Evolutionary conservation across 164 flowering plant species (phyloP).

Genomic region (Litsea cubeba): DNA sequence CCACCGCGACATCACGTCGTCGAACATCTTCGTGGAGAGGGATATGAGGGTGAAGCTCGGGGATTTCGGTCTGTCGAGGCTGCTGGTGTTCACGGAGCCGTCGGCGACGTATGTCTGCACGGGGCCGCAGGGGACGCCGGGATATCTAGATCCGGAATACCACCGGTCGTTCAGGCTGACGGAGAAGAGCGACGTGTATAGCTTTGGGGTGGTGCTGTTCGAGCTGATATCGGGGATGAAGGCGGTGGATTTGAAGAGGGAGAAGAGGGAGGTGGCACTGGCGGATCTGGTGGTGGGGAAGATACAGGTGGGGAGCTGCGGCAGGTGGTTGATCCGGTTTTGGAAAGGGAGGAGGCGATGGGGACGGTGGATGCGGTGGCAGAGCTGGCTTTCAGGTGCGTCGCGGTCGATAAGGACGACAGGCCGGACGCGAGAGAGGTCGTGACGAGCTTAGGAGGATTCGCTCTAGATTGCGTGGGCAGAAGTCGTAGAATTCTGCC

Average conservation of each 20-base stretch:
- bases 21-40: conserved; percentile 73
- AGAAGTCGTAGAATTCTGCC: background rate
- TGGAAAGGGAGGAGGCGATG: conserved; percentile 31
- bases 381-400: conserved; percentile 84
- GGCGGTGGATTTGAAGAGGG: conserved; percentile 78
- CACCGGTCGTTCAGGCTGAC: conserved; percentile 74
- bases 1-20: conserved; percentile 83
- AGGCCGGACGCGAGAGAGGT: conserved; percentile 76
- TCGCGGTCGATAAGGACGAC: conserved; percentile 88
- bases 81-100: conserved; percentile 39
- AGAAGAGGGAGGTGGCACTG: conserved; percentile 59
- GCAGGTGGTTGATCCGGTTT: conserved; percentile 61
- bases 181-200: conserved; percentile 94
- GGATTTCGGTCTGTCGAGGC: conserved; percentile 85
- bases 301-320: conserved; percentile 61
- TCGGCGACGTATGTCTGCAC: conserved; percentile 57
- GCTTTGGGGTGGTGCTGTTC: conserved; percentile 83
- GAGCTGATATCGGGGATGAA: conserved; percentile 77
- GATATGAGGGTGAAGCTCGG: conserved; percentile 81
- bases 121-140: conserved; percentile 99
- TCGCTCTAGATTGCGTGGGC: conserved; percentile 9
- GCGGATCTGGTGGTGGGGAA: conserved; percentile 71
- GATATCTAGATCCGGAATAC: conserved; percentile 89
- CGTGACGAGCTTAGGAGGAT: conserved; percentile 62
- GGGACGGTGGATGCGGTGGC: conserved; percentile 35